Percentiles rank a stretch among this genome's conserved stretches.
phyloP scores from a whole-genome alignment of 1,284 basidiomycete genomes.

The Laetiporus sulphureus region DNA sequence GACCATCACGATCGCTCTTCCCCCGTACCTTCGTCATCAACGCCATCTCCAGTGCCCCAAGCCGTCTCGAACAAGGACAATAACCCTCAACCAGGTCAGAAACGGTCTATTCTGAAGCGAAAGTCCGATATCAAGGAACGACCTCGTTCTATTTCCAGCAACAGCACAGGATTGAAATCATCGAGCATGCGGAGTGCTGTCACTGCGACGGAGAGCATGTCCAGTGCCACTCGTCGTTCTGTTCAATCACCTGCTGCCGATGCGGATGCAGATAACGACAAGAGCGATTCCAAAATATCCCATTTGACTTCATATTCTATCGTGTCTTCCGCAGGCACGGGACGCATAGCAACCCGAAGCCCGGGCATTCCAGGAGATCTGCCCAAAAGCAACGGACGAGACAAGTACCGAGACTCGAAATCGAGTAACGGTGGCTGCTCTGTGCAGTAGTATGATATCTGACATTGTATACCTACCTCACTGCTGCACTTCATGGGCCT shows the following conservation, averaged over 20 bases:
- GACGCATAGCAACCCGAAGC: constrained; percentile 17
- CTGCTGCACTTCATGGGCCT: no score
- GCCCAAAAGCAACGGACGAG: constrained; percentile 8
- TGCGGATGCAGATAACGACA: constrained; percentile 14
- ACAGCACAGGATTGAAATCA: constrained; percentile 25
- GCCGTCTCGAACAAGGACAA: constrained; percentile 2
- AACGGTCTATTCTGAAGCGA: constrained; percentile 27
- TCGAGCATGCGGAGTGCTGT: constrained; percentile 31
- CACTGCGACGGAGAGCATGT: constrained; percentile 26
- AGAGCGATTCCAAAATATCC: constrained; percentile 20
- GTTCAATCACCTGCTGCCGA: constrained; percentile 14
- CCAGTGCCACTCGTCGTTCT: constrained; percentile 20
- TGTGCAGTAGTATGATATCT: constrained; percentile 20
- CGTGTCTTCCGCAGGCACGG: constrained; percentile 22
- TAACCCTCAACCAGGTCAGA: constrained; percentile 20
- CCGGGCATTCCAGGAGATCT: constrained; percentile 17
- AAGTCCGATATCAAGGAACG: constrained; percentile 21
- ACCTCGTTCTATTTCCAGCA: constrained; percentile 29
- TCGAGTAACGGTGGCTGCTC: constrained; percentile 16
- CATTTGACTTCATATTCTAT: constrained; percentile 26
- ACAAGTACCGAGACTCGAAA: constrained; percentile 13
- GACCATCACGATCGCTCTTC: constrained; percentile 23
- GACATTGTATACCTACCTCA: no score
- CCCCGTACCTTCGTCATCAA: constrained; percentile 16
- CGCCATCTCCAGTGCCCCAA: constrained; percentile 1